Conservation (phyloP, 305 asterid species). For the Coffea humblotiana region DNA sequence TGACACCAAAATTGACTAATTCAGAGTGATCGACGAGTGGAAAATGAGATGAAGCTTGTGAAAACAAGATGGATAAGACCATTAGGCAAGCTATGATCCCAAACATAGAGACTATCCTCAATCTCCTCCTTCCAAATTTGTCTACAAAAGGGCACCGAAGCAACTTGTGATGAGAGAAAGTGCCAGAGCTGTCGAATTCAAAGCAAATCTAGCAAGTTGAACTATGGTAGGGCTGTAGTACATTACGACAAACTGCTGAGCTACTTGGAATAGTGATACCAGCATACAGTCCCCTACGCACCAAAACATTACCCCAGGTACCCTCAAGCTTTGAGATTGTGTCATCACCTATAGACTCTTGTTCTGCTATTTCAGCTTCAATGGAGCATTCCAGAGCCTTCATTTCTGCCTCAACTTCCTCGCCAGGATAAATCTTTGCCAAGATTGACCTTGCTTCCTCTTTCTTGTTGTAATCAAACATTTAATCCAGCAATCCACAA, state of each 20-base stretch:
- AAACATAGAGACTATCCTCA: slow-evolving; percentile 72
- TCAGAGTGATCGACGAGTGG: slow-evolving; percentile 45
- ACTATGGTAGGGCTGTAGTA: slow-evolving; percentile 81
- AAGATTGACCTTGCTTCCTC: slow-evolving; percentile 66
- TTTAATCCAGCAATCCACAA: too few species aligned
- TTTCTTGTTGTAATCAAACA: slow-evolving; percentile 39
- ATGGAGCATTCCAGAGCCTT: slow-evolving; percentile 56
- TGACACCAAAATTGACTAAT: slow-evolving; percentile 50
- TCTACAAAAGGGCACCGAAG: slow-evolving; percentile 68
- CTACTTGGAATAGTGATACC: slow-evolving; percentile 73
- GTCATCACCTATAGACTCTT: slow-evolving; percentile 30
- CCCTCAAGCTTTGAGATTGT: slow-evolving; percentile 41
- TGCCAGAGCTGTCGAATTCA: slow-evolving; percentile 68
- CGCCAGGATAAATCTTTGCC: slow-evolving; percentile 72
- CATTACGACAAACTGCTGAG: slow-evolving; percentile 79
- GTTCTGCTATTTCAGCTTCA: slow-evolving; percentile 59
- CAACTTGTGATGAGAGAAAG: slow-evolving; percentile 77
- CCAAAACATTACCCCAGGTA: slow-evolving; percentile 49
- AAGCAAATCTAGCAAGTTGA: slow-evolving; percentile 73
- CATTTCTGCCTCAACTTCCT: slow-evolving; percentile 74
- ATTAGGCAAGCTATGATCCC: slow-evolving; percentile 62
- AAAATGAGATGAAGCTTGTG: slow-evolving; percentile 50
- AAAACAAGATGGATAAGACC: slow-evolving; percentile 46
- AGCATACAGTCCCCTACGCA: slow-evolving; percentile 72
- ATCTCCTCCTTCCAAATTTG: slow-evolving; percentile 59